Evolutionary conservation across 202 grass and related monocot species (phyloP).

Genomic region (Bolboschoenoplectus hybrid): DNA sequence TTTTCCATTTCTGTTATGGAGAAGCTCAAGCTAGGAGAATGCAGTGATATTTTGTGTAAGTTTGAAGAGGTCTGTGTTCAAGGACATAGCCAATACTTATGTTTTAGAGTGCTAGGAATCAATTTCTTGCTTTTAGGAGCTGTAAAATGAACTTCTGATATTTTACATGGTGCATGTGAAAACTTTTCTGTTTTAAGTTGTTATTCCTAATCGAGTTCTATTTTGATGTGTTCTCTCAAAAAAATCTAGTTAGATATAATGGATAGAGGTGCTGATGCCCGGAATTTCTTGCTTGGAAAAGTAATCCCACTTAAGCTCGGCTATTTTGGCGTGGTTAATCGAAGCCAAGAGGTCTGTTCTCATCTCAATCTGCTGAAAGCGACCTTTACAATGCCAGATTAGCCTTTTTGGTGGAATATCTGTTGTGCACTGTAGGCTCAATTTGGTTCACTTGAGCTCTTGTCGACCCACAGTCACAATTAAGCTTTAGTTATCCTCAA

Average conservation of each 20-base stretch:
- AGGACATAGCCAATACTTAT: conserved; percentile 13
- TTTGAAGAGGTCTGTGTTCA: background rate
- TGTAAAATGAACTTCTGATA: conserved; percentile 1
- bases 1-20: background rate
- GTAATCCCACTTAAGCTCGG: conserved; percentile 81
- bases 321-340: conserved; percentile 91
- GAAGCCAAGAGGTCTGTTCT: conserved; percentile 87
- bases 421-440: conserved; percentile 3
- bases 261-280: conserved; percentile 96
- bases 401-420: background rate
- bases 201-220: background rate
- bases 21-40: background rate
- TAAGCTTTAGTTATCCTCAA: background rate
- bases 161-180: background rate
- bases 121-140: background rate
- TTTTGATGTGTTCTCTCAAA: conserved; percentile 47
- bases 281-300: conserved; percentile 95
- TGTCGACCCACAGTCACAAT: background rate
- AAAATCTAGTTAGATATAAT: conserved; percentile 93
- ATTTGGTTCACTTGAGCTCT: background rate
- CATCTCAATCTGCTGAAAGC: conserved; percentile 27
- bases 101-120: background rate
- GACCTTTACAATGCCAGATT: conserved; percentile 4
- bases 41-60: background rate
- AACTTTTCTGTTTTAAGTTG: conserved; percentile 19